phyloP scores from a whole-genome alignment of 371 early-diverging fungal genomes.

The Mortierella sp. region DNA sequence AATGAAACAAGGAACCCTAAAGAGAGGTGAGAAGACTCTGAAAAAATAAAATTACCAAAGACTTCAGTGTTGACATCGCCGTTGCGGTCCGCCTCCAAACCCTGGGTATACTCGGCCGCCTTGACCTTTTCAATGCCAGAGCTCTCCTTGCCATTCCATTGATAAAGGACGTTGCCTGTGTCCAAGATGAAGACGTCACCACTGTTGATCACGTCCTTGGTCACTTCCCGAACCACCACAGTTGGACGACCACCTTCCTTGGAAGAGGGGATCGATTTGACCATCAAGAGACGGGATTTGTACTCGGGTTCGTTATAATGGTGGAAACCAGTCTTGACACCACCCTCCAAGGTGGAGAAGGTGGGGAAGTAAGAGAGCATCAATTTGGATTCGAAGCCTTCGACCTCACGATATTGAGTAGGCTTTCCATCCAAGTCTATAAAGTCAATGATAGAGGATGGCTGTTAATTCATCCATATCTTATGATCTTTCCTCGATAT shows the following conservation, averaged over 20 bases:
- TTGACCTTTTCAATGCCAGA: constrained; percentile 72
- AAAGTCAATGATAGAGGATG: not conserved
- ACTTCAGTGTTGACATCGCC: constrained; percentile 69
- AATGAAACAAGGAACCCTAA: no score
- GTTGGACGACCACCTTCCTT: constrained; percentile 54
- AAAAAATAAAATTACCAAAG: constrained; percentile 55
- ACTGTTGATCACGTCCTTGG: constrained; percentile 64
- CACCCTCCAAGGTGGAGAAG: constrained; percentile 70
- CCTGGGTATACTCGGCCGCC: constrained; percentile 64
- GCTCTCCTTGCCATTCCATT: constrained; percentile 74
- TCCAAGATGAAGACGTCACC: constrained; percentile 82
- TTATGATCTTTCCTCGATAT: no score
- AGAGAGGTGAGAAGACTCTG: not conserved
- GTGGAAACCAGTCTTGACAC: constrained; percentile 78
- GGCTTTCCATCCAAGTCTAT: constrained; percentile 64
- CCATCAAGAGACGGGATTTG: constrained; percentile 69
- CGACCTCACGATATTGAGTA: constrained; percentile 81
- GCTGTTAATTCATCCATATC: not conserved
- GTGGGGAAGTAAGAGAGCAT: constrained; percentile 72
- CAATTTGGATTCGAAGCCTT: constrained; percentile 66
- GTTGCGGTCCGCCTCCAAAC: constrained; percentile 62
- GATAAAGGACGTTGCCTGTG: constrained; percentile 66
- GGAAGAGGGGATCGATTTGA: constrained; percentile 58
- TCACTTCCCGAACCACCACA: constrained; percentile 72
- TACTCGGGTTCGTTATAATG: constrained; percentile 67